Conservation (phyloP, 768 basidiomycete genomes). For the Auricularia sp. region DNA sequence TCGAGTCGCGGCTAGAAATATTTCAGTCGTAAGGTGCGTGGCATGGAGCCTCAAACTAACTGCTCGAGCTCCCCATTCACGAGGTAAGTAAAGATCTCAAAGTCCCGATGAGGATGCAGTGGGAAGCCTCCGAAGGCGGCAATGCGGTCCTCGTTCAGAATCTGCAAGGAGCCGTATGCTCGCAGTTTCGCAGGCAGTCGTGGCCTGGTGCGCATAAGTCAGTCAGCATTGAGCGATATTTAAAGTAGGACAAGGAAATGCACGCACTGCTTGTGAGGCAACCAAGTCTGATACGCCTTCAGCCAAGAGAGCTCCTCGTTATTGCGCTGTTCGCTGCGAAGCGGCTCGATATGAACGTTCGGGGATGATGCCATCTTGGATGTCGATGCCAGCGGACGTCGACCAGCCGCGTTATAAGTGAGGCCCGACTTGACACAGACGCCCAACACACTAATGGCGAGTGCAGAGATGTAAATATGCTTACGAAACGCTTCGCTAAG, state of each 20-base stretch:
- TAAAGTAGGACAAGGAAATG: not conserved
- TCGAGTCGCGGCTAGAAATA: constrained; percentile 64
- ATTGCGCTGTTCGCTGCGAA: not conserved
- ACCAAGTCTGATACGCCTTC: not conserved
- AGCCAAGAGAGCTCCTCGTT: not conserved
- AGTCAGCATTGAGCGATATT: not conserved
- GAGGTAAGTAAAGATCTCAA: constrained; percentile 88
- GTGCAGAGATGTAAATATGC: too few relatives aligned
- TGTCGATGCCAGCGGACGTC: too few relatives aligned
- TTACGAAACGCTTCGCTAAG: too few relatives aligned
- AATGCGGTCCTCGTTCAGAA: constrained; percentile 90
- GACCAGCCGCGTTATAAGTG: too few relatives aligned
- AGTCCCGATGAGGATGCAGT: constrained; percentile 71
- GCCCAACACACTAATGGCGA: too few relatives aligned
- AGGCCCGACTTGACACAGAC: too few relatives aligned
- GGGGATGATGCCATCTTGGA: not conserved
- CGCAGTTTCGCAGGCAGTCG: not conserved
- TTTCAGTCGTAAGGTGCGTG: not conserved
- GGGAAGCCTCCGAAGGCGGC: constrained; percentile 73
- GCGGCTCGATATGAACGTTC: not conserved
- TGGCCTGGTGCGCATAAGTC: not conserved
- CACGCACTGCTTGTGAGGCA: not conserved
- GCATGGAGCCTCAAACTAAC: constrained; percentile 30
- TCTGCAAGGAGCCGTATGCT: constrained; percentile 62
- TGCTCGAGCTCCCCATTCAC: constrained; percentile 73